A percentile compares a stretch with the other conserved stretches of the same genome.
phyloP scores from a whole-genome alignment of 2,329 filamentous ascomycete genomes.

The Fusarium sp. region DNA sequence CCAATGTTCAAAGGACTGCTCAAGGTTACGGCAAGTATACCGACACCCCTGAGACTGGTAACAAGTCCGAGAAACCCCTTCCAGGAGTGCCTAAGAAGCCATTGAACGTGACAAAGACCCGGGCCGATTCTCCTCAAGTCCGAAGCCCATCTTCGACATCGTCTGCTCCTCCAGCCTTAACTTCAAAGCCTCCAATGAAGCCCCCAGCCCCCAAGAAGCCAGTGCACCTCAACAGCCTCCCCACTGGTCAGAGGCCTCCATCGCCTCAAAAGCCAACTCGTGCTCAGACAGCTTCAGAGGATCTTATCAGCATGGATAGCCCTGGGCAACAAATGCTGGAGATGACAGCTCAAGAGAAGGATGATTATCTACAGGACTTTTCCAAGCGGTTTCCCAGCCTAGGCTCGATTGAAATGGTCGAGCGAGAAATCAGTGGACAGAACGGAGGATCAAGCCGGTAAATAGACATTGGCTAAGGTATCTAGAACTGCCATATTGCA shows the following conservation, averaged over 20 bases:
- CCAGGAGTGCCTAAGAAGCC: constrained; percentile 67
- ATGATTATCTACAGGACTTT: constrained; percentile 78
- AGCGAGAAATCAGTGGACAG: constrained; percentile 65
- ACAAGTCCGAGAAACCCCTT: constrained; percentile 53
- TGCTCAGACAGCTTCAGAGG: constrained; percentile 48
- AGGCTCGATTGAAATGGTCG: constrained; percentile 88
- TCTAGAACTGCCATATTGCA: constrained; percentile 31
- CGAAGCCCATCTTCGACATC: constrained; percentile 35
- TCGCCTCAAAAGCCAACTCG: constrained; percentile 60
- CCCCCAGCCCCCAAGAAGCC: constrained; percentile 72
- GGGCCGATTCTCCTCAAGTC: constrained; percentile 46
- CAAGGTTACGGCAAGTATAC: constrained; percentile 93
- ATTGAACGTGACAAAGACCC: constrained; percentile 51
- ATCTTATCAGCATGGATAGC: constrained; percentile 60
- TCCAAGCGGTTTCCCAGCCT: constrained; percentile 88
- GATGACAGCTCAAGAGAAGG: constrained; percentile 69
- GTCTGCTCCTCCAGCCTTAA: constrained; percentile 42
- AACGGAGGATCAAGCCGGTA: constrained; percentile 48
- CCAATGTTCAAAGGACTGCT: constrained; percentile 75
- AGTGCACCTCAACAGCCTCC: constrained; percentile 68
- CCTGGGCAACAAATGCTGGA: constrained; percentile 63
- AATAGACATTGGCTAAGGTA: constrained; percentile 21
- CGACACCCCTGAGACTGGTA: constrained; percentile 59
- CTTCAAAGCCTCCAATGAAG: constrained; percentile 51
- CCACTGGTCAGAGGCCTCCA: constrained; percentile 56